These are phyloP conservation scores for Fraxinus sp. DNA, from an alignment of 305 asterid genomes.

Conservation along the genomic window DNA sequence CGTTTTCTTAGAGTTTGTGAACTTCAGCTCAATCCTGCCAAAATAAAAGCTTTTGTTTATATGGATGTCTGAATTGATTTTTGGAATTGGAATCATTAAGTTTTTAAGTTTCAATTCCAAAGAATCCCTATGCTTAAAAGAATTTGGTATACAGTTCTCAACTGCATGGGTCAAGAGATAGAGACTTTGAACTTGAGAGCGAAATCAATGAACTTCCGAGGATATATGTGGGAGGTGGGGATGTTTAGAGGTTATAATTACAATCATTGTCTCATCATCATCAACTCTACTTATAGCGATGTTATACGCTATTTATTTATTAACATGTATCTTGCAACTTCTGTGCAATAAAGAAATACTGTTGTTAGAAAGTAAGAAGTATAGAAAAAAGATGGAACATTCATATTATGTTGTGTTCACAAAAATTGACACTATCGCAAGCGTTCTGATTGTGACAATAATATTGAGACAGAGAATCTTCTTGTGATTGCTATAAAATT, in stretches of 20 bases:
- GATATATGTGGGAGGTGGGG: constrained; percentile 51
- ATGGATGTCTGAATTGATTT: too few species aligned
- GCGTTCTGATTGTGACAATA: not conserved
- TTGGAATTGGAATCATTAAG: too few species aligned
- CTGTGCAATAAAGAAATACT: not conserved
- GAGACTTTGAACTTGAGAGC: constrained; percentile 15
- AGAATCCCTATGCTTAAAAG: too few species aligned
- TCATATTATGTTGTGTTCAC: not conserved
- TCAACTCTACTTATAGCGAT: not conserved
- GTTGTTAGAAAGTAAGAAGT: not conserved
- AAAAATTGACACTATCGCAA: not conserved
- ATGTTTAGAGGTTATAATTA: not conserved
- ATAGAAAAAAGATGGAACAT: not conserved
- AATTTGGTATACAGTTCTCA: too few species aligned
- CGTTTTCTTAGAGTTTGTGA: too few species aligned
- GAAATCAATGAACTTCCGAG: constrained; percentile 56
- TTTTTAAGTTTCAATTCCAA: too few species aligned
- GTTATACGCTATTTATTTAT: not conserved
- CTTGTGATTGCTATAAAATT: too few species aligned
- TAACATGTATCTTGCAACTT: not conserved
- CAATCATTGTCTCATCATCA: not conserved
- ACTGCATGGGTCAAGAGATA: too few species aligned
- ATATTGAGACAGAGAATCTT: not conserved
- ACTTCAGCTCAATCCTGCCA: too few species aligned
- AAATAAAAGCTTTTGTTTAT: too few species aligned